Percentiles rank a stretch among this genome's conserved stretches.
Evolutionary conservation across 2,329 filamentous ascomycete species (phyloP).

Genomic region (Fusarium albidum): DNA sequence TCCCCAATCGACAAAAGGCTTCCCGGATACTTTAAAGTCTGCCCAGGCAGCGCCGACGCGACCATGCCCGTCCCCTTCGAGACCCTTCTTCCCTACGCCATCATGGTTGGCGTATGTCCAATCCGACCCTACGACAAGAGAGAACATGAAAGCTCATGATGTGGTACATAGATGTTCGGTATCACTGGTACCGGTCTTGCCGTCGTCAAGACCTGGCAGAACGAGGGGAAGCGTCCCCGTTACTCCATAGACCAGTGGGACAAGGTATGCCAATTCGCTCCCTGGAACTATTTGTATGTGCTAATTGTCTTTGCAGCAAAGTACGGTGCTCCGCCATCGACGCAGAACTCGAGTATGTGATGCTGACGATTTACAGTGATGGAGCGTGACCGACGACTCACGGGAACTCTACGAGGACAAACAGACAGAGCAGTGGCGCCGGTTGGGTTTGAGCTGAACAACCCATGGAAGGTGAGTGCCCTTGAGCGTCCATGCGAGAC

Average conservation of each 20-base stretch:
- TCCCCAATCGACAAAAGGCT: slow-evolving; percentile 9
- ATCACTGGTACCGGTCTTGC: slow-evolving; percentile 66
- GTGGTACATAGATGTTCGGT: slow-evolving; percentile 73
- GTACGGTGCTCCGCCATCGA: slow-evolving; percentile 46
- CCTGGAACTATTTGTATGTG: slow-evolving; percentile 1
- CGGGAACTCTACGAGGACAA: slow-evolving; percentile 66
- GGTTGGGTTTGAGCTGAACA: slow-evolving; percentile 68
- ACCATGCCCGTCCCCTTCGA: slow-evolving; percentile 71
- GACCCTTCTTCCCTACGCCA: slow-evolving; percentile 69
- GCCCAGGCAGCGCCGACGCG: slow-evolving; percentile 43
- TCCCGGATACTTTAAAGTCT: slow-evolving; percentile 37
- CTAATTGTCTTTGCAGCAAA: slow-evolving; percentile 59
- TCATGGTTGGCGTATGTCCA: slow-evolving; percentile 66
- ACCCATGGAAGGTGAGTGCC: slow-evolving; percentile 67
- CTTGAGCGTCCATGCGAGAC: not conserved
- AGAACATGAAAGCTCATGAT: slow-evolving; percentile 34
- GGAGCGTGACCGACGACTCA: slow-evolving; percentile 69
- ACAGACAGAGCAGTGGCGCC: slow-evolving; percentile 63
- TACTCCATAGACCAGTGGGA: slow-evolving; percentile 71
- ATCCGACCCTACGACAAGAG: slow-evolving; percentile 10
- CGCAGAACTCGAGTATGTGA: not conserved
- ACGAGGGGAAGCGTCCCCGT: slow-evolving; percentile 68
- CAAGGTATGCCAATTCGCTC: slow-evolving; percentile 53
- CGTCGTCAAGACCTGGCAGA: slow-evolving; percentile 64
- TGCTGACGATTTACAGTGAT: slow-evolving; percentile 59